A percentile compares a stretch with the other conserved stretches of the same genome.
Conservation (phyloP, 352 stramenopile genomes). For the Phytophthora ohioensis region DNA sequence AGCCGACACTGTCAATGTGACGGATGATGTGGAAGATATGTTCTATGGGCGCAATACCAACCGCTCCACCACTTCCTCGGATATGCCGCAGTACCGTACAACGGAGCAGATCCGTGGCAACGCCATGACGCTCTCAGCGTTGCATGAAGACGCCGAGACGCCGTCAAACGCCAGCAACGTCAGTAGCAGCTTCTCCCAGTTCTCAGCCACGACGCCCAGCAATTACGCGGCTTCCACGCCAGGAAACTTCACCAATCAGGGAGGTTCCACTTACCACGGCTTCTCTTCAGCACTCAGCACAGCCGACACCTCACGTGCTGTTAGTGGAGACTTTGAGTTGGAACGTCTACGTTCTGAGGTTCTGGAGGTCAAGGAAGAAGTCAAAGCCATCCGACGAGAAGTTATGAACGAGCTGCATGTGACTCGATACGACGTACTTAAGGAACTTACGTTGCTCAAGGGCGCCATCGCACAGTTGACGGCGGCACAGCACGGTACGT, state of each 20-base stretch:
- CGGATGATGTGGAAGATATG: conserved; percentile 79
- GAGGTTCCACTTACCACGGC: conserved; percentile 16
- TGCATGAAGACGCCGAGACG: conserved; percentile 68
- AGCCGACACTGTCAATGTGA: conserved; percentile 46
- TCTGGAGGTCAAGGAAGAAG: conserved; percentile 68
- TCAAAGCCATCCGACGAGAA: conserved; percentile 73
- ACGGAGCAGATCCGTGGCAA: conserved; percentile 67
- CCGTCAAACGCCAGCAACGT: conserved; percentile 45
- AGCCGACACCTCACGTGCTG: background rate
- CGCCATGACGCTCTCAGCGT: conserved; percentile 47
- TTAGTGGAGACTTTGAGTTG: conserved; percentile 28
- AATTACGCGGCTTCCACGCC: conserved; percentile 35
- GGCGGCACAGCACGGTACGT: conserved; percentile 23
- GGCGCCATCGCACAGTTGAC: conserved; percentile 75
- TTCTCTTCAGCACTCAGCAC: conserved; percentile 10
- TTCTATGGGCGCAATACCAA: conserved; percentile 51
- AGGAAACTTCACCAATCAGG: conserved; percentile 8
- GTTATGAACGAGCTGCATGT: conserved; percentile 89
- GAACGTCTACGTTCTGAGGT: conserved; percentile 65
- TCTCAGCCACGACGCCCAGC: conserved; percentile 34
- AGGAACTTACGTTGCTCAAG: conserved; percentile 85
- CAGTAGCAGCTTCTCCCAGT: conserved; percentile 49
- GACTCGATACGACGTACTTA: conserved; percentile 86
- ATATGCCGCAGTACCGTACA: conserved; percentile 54
- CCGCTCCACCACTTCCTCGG: conserved; percentile 28